phyloP scores from a whole-genome alignment of 768 basidiomycete species.

The Postia placenta region DNA sequence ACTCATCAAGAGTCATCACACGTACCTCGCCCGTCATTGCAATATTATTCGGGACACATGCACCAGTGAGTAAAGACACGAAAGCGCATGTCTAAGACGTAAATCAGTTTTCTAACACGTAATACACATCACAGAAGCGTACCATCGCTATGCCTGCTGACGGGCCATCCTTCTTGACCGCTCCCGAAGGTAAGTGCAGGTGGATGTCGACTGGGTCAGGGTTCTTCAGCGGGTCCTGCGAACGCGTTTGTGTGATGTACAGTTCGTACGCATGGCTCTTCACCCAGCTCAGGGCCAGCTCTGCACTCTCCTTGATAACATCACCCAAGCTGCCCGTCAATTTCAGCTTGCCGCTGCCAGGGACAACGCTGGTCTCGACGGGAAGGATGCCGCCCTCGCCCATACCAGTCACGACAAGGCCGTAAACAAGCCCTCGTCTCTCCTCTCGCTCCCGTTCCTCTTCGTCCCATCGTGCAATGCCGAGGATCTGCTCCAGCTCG shows the following conservation, averaged over 20 bases:
- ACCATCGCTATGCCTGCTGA: slow-evolving; percentile 90
- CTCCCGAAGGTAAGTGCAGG: slow-evolving; percentile 82
- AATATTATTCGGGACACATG: slow-evolving; percentile 60
- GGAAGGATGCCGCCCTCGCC: slow-evolving; percentile 83
- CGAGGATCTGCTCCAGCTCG: slow-evolving; percentile 82
- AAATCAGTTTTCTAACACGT: background rate
- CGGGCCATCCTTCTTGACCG: slow-evolving; percentile 91
- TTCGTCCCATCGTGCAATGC: slow-evolving; percentile 72
- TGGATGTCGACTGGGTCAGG: slow-evolving; percentile 78
- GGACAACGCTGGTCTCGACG: slow-evolving; percentile 77
- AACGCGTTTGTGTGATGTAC: slow-evolving; percentile 62
- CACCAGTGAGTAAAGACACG: slow-evolving; percentile 76
- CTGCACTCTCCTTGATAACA: slow-evolving; percentile 86
- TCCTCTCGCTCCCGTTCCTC: slow-evolving; percentile 76
- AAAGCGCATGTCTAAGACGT: slow-evolving; percentile 66
- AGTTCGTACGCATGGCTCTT: slow-evolving; percentile 79
- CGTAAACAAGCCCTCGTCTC: slow-evolving; percentile 73
- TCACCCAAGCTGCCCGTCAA: slow-evolving; percentile 84
- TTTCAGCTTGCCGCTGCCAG: slow-evolving; percentile 68
- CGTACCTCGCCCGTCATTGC: slow-evolving; percentile 89
- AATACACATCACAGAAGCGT: slow-evolving; percentile 8
- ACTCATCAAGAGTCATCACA: slow-evolving; percentile 1
- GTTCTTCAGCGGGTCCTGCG: slow-evolving; percentile 70
- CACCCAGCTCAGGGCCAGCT: slow-evolving; percentile 90
- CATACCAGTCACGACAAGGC: slow-evolving; percentile 82